These are phyloP conservation scores for Syzygium malaccense DNA, from an alignment of 441 rosid species.

Conservation along the genomic window DNA sequence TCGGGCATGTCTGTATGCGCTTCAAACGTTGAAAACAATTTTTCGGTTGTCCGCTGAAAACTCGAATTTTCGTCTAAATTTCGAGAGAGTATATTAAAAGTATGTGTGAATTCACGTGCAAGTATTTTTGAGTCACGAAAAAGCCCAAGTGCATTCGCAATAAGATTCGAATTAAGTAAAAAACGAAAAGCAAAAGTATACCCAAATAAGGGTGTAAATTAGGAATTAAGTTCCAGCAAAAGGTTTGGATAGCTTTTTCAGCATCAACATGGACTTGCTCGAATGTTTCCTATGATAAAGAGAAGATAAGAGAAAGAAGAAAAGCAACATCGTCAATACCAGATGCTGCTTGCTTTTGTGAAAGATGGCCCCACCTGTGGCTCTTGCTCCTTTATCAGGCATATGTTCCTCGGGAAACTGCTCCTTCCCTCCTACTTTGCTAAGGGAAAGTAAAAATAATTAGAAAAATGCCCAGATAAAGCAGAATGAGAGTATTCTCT, in stretches of 20 bases:
- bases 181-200: neutral
- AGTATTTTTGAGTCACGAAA: neutral
- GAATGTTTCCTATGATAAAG: neutral
- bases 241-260: neutral
- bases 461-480: neutral
- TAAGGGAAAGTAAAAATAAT: neutral
- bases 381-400: neutral
- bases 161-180: neutral
- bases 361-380: neutral
- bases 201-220: neutral
- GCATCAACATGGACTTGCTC: neutral
- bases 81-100: neutral
- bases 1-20: neutral
- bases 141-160: fast-evolving
- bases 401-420: neutral
- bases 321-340: neutral
- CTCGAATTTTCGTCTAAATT: neutral
- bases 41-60: neutral
- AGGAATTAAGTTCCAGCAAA: neutral
- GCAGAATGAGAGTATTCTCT: neutral
- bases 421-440: neutral
- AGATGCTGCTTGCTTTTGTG: neutral
- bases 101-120: fast-evolving
- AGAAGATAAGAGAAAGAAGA: neutral
- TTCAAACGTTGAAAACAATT: neutral